Base-by-base conservation (phyloP, 164 flowering plant species). In the Magnolia sinica region DNA sequence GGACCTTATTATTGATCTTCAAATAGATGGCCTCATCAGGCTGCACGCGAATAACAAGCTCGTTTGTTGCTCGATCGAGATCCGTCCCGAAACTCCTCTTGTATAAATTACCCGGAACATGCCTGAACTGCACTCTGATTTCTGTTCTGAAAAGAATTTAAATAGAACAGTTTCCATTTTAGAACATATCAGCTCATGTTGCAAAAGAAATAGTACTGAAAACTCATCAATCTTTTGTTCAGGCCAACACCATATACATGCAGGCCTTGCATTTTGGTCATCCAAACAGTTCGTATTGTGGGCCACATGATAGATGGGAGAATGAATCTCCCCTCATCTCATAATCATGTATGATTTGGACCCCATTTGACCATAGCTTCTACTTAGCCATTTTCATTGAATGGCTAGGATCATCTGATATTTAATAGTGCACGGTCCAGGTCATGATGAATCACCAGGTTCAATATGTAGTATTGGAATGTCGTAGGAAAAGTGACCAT, bases 1-100 rank as follows among this genome's bases (percentile, higher is more conserved):
- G 98, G 78, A 95, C 92, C 85, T 95, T 95, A 82, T 93, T 95
- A 71, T 95, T 95, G 82, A 95, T 93, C 87, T 87, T 95, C 86
- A 95, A 85, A 83, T 92, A 95, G 71, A 95, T 91, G 81, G 95
- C 99, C 87, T 95, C 98, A 83, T 95, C 96, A 9, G 99, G 99
- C 80, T 95, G 99, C 8, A 95, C 93, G 52, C 95, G 87, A 65
- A 95, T 88, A 64, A 95, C 98, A 52, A 95, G 99, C 85, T 95
- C 98, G 69, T 95, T 95, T 51, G 98, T 95, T 37, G 94, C 92
- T 68, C 79, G 85, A 84, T 93, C 96, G 76, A 93, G 89, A 87
- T 95, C 92, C 16, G 93, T 84, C 59, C 98, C 96, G 70, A 91
- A 86, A 70, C 82, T 93, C 61, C 87, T 71, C 66, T 88, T 90